Base-by-base conservation (phyloP, 345 rosid species). In the Eucalyptus decipiens region DNA sequence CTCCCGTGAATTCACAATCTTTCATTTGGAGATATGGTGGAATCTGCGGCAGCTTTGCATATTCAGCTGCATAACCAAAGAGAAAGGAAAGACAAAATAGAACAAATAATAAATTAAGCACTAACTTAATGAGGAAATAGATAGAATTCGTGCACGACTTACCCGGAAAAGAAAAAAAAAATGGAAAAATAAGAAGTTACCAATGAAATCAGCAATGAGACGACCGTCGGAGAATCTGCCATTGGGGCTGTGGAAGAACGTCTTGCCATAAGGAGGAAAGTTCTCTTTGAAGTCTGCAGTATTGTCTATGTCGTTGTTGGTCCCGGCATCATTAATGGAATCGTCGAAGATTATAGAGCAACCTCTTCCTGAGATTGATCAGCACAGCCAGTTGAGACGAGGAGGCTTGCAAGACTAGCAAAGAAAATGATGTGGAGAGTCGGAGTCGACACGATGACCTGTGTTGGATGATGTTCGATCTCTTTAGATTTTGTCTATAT, bases 21-120 rank as follows among this genome's bases (percentile, higher is more conserved):
- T 90, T 88, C 49, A 93, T 94, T 85, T 93, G 93, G 62, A 94
- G 90, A 89, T 92, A 93, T 30, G 94, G 91, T 42, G 91, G 93
- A 58, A 93, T 90, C n/a, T 93, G 83, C 28, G 95, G 95, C 83
- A 94, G 88, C 91, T 93, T 88, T 30, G 90, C 92, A 37, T 88
- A 88, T 69, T 94, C 91, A 15, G 92, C 94, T 95, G 91, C n/a
- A 90, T 52, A 8, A 88, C 28, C 88, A 3, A 43, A 85, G 52
- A 28, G 9, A 85, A 19, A 42, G 10, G 42, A 21, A 19, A 17
- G 3, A 48, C 40, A 83, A 51, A 12, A 28, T 49, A n/a, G 51
- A 86, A 54, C 50, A 26, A 48, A 7, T 19, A 86, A 14, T 14
- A 52, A 14, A 3, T 54, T 19, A 54, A 54, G 58, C 10, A 54